Percentiles rank a stretch among this genome's conserved stretches.
phyloP scores from a whole-genome alignment of 352 stramenopile genomes.

The Plasmopara viticola region DNA sequence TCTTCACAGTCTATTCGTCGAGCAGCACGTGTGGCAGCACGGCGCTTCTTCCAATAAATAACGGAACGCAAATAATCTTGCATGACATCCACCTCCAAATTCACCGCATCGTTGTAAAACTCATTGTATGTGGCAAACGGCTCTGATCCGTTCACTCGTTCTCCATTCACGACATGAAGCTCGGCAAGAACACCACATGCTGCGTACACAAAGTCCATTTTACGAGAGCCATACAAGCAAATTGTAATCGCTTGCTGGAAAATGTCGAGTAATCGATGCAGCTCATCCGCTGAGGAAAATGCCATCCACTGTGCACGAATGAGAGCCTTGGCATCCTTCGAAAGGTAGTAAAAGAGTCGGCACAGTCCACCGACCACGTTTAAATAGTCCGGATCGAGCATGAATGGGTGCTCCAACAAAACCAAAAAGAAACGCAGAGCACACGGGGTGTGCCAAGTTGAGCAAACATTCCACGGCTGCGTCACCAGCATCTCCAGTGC shows the following conservation, averaged over 20 bases:
- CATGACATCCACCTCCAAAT: conserved; percentile 76
- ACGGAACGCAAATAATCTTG: conserved; percentile 69
- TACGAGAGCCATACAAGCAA: conserved; percentile 57
- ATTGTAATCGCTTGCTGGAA: conserved; percentile 75
- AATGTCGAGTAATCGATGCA: conserved; percentile 62
- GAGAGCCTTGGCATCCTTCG: conserved; percentile 38
- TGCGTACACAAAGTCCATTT: conserved; percentile 74
- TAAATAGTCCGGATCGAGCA: conserved; percentile 76
- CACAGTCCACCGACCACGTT: conserved; percentile 62
- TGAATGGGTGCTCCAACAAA: conserved; percentile 61
- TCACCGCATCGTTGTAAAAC: conserved; percentile 82
- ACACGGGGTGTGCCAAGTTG: conserved; percentile 43
- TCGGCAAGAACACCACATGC: conserved; percentile 57
- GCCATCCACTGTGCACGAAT: conserved; percentile 47
- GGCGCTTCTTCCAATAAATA: conserved; percentile 64
- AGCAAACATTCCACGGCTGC: conserved; percentile 71
- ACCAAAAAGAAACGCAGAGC: conserved; percentile 62
- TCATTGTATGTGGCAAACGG: conserved; percentile 59
- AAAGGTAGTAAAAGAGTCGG: conserved; percentile 63
- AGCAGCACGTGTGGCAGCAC: conserved; percentile 15
- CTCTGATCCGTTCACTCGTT: conserved; percentile 18
- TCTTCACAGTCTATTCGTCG: conserved; percentile 14
- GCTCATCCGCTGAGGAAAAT: conserved; percentile 48
- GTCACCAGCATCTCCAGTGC: conserved; percentile 59
- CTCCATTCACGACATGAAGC: conserved; percentile 56